phyloP scores from a whole-genome alignment of 441 rosid genomes.

The Erodium trifolium region DNA sequence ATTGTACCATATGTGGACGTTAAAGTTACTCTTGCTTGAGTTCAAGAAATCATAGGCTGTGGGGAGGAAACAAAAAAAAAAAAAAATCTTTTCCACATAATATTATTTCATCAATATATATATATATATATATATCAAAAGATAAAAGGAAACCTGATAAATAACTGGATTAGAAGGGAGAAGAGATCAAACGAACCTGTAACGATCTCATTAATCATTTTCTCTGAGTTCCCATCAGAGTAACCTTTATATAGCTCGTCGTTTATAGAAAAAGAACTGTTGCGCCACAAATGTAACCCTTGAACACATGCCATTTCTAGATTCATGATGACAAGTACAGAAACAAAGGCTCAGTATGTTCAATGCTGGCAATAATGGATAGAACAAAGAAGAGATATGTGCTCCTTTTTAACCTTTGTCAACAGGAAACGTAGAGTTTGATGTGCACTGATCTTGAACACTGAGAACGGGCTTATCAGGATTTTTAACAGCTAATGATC shows the following conservation, averaged over 20 bases:
- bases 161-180: neutral
- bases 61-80: neutral
- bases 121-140: neutral
- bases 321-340: neutral
- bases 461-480: neutral
- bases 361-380: neutral
- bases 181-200: conserved; percentile 10
- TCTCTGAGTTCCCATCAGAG: conserved; percentile 2
- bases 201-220: conserved; percentile 12
- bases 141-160: neutral
- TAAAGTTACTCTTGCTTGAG: conserved; percentile 8
- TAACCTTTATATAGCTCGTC: conserved; percentile 14
- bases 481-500: neutral
- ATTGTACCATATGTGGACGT: conserved; percentile 16
- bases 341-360: neutral
- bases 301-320: neutral
- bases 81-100: neutral
- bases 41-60: conserved; percentile 19
- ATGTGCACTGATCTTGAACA: conserved; percentile 13
- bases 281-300: conserved; percentile 14
- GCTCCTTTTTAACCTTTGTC: neutral
- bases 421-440: neutral
- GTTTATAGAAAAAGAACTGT: conserved; percentile 10
- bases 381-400: neutral
- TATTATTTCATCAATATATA: neutral